Percentiles rank a stretch among this genome's conserved stretches.
Conservation (phyloP, 2,329 filamentous ascomycete species). For the Beauveria australis region DNA sequence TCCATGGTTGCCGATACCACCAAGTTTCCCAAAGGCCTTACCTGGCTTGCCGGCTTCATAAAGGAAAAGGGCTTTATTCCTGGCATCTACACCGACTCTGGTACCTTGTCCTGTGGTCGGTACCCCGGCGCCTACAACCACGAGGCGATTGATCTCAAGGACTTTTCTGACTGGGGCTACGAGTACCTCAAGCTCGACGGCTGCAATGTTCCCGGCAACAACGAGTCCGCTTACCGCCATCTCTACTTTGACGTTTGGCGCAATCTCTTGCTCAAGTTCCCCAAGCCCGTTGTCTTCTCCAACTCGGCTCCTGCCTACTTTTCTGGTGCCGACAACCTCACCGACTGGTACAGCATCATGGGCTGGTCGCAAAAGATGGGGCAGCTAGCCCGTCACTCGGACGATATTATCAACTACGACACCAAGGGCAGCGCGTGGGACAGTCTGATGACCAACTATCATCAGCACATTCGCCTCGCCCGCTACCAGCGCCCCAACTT, state of each 20-base stretch:
- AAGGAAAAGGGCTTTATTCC: constrained; percentile 31
- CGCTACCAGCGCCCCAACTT: constrained; percentile 30
- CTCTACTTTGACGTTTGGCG: constrained; percentile 35
- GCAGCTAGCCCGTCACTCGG: constrained; percentile 36
- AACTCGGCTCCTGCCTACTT: constrained; percentile 40
- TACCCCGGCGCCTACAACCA: constrained; percentile 33
- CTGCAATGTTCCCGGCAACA: constrained; percentile 26
- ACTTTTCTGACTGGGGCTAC: constrained; percentile 29
- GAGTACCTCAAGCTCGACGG: constrained; percentile 33
- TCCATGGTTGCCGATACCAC: constrained; percentile 32
- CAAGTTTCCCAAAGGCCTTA: constrained; percentile 34
- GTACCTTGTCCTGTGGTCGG: constrained; percentile 34
- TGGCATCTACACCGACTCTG: constrained; percentile 38
- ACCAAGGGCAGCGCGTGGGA: constrained; percentile 35
- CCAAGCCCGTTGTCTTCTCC: constrained; percentile 33
- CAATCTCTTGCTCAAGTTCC: constrained; percentile 25
- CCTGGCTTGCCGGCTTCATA: constrained; percentile 31
- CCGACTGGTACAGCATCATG: constrained; percentile 38
- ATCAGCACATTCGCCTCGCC: constrained; percentile 32
- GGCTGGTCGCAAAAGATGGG: constrained; percentile 31
- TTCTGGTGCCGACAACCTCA: constrained; percentile 24
- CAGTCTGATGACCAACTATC: constrained; percentile 40
- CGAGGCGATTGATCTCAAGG: constrained; percentile 33
- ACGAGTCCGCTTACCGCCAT: constrained; percentile 17
- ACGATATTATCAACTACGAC: constrained; percentile 32